Conservation (phyloP, 192 early-diverging fungal species). For the Spizellomyces sp. region DNA sequence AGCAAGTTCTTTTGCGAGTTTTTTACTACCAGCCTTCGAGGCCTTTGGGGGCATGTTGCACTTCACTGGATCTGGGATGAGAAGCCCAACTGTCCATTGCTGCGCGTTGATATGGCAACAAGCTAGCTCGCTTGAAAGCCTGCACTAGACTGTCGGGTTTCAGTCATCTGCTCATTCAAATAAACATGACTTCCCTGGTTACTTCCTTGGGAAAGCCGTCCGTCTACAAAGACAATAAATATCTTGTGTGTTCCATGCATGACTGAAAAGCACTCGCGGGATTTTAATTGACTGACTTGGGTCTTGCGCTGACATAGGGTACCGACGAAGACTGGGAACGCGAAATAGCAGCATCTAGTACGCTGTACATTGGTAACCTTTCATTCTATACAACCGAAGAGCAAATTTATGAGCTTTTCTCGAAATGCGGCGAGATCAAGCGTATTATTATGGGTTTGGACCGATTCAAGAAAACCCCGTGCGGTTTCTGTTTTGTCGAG, state of each 20-base stretch:
- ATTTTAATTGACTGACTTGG: not conserved
- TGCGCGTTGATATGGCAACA: no score
- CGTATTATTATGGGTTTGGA: conserved; percentile 99
- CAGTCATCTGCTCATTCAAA: not conserved
- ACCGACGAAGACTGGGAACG: conserved; percentile 24
- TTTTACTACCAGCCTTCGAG: conserved; percentile 15
- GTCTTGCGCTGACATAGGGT: conserved; percentile 21
- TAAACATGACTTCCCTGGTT: conserved; percentile 64
- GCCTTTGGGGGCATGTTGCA: conserved; percentile 2
- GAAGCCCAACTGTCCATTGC: no score
- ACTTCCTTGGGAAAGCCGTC: conserved; percentile 77
- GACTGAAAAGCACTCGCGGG: not conserved
- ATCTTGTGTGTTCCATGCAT: conserved; percentile 50
- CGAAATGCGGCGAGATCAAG: conserved; percentile 95
- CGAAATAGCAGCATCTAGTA: conserved; percentile 56
- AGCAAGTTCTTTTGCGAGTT: conserved; percentile 9
- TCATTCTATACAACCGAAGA: conserved; percentile 99
- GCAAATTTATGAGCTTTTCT: conserved; percentile 95
- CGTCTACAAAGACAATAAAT: conserved; percentile 82
- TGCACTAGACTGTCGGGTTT: no score
- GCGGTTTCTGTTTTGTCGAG: conserved; percentile 99
- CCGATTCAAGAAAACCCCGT: conserved; percentile 89
- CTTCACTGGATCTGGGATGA: no score
- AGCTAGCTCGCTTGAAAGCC: no score
- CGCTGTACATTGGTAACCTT: conserved; percentile 95